phyloP scores from a whole-genome alignment of 345 rosid species.

The Durio zibethinus region DNA sequence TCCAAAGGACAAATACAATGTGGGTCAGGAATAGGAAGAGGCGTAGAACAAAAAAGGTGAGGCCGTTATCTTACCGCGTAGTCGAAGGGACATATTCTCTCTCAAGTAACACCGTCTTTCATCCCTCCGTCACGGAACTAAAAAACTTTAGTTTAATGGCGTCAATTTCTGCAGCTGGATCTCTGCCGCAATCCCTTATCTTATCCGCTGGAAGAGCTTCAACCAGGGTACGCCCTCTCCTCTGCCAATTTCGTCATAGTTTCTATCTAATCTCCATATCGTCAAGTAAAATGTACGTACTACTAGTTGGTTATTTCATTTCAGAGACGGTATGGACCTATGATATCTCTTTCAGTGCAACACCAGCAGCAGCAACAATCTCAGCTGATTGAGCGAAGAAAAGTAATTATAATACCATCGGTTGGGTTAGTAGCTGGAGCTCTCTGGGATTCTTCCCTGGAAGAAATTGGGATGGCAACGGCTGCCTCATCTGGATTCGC shows the following conservation, averaged over 20 bases:
- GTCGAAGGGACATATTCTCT: background rate
- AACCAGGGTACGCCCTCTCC: slow-evolving; percentile 12
- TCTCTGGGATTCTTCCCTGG: slow-evolving; percentile 20
- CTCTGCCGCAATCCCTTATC: slow-evolving; percentile 21
- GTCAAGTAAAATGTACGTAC: background rate
- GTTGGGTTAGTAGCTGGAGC: slow-evolving; percentile 42
- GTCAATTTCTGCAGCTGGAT: slow-evolving; percentile 43
- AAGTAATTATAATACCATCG: slow-evolving; percentile 38
- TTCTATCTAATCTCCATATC: background rate
- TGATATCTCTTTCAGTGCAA: slow-evolving; percentile 25
- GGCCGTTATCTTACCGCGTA: slow-evolving; percentile 52
- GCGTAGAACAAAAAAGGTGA: slow-evolving; percentile 22
- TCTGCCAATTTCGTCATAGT: background rate
- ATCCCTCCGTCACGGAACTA: too few relatives aligned
- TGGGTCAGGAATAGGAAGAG: too few relatives aligned
- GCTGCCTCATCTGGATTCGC: slow-evolving; percentile 68
- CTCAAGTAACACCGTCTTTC: slow-evolving; percentile 3
- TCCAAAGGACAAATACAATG: too few relatives aligned
- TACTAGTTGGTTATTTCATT: background rate
- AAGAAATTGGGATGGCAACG: slow-evolving; percentile 29
- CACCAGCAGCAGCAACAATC: slow-evolving; percentile 2
- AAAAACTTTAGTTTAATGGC: slow-evolving; percentile 51
- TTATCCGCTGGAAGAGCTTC: slow-evolving; percentile 25
- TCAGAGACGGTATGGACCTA: slow-evolving; percentile 40
- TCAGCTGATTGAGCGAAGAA: slow-evolving; percentile 49